Evolutionary conservation across 1,284 basidiomycete genomes (phyloP), one percentile per base, ranked within the genome.

Genomic region (Apiotrichum gracile): DNA sequence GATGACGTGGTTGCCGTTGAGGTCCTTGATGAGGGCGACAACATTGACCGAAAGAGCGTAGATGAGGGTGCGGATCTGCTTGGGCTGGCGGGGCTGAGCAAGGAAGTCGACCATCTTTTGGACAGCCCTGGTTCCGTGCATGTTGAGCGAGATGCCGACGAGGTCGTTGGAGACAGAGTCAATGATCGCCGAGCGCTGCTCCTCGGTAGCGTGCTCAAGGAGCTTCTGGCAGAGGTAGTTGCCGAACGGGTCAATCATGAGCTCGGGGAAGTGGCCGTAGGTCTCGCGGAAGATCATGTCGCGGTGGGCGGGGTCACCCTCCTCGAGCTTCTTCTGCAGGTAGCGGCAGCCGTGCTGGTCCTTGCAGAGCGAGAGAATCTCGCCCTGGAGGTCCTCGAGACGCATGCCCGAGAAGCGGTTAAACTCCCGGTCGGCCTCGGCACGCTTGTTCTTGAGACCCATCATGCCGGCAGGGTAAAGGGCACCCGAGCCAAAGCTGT

Each of bases 101-200:
- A 99, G 78, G 79, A 97, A 98, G 77, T 99, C 96, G 63, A 99
- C 97, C 92, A 97, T 98, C 81, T 98, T 98, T 78, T 99, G 96
- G 50, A 98, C 96, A 25, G 96, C 96, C 56, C 96, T 85, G 35
- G 96, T 99, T 38, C 96, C 96, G 76, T 99, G 96, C 96, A 99
- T 99, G 78, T 98, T 99, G 65, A 99, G 81, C 41, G 92, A 97
- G 72, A 99, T 98, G 68, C 88, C 91, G 65, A 99, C 96, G 47
- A 99, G 81, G 66, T 99, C 96, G 68, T 91, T 87, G 33, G 92
- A 91, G 48, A 99, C 94, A 22, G 91, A 92, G 74, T 98, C 94
- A 76, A 96, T 97, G 57, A 98, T 96, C 45, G 92, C 81, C 71
- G 93, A 94, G 57, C 96, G 85, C 72, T 98, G 96, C 69, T 98